phyloP scores from a whole-genome alignment of 108 stramenopile genomes.

The Nitzschia putrida region DNA sequence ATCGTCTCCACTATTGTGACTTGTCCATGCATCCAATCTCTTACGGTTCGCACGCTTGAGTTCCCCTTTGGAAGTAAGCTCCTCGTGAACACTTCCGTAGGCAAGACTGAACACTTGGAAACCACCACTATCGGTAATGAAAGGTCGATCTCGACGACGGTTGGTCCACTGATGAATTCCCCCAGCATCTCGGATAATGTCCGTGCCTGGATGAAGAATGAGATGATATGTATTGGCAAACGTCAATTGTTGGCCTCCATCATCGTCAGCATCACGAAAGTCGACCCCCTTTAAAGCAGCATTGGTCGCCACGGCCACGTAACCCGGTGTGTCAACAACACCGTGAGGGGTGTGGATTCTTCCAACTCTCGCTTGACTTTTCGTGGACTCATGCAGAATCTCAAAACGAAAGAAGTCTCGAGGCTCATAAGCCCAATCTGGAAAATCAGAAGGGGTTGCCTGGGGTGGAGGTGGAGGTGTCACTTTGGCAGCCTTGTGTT shows the following conservation, averaged over 20 bases:
- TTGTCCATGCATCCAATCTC: neutral
- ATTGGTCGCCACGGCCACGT: slow-evolving; percentile 94
- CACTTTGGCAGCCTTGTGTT: neutral
- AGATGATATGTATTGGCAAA: slow-evolving; percentile 96
- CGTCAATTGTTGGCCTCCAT: slow-evolving; percentile 75
- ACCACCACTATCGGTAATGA: slow-evolving; percentile 92
- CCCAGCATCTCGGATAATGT: slow-evolving; percentile 82
- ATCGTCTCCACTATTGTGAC: slow-evolving; percentile 39
- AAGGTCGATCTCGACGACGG: slow-evolving; percentile 59
- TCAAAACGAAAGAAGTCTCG: slow-evolving; percentile 81
- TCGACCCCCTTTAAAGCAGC: slow-evolving; percentile 86
- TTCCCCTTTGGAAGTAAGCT: slow-evolving; percentile 74
- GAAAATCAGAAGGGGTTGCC: slow-evolving; percentile 70
- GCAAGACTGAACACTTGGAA: slow-evolving; percentile 92
- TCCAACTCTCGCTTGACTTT: slow-evolving; percentile 79
- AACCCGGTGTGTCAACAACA: slow-evolving; percentile 72
- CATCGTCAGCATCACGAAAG: slow-evolving; percentile 71
- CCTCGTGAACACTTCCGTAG: slow-evolving; percentile 82
- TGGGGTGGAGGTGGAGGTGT: slow-evolving; percentile 23
- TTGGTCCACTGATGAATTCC: slow-evolving; percentile 90
- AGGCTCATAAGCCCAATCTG: slow-evolving; percentile 74
- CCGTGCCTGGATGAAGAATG: slow-evolving; percentile 87
- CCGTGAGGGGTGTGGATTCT: slow-evolving; percentile 60
- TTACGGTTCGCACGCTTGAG: slow-evolving; percentile 63
- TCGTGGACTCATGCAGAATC: slow-evolving; percentile 77